Evolutionary conservation across 139 green algal species (phyloP), one percentile per base, ranked within the genome.

Genomic region (Picochlorum sp.): DNA sequence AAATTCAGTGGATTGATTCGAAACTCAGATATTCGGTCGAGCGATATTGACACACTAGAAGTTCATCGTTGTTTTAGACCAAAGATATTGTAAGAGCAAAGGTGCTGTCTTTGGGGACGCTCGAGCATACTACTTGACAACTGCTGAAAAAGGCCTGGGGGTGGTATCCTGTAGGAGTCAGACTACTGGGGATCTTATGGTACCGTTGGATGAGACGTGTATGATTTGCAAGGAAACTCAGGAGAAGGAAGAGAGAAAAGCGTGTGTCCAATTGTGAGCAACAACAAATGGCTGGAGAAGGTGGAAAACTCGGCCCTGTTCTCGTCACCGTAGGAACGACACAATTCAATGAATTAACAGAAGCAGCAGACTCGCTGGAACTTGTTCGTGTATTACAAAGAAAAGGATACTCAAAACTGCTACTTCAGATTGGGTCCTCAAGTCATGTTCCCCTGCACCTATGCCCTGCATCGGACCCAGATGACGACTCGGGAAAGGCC

Each of bases 261-360:
- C 95, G 34, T 20, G 34, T 11, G 7, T 23, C 47, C 28, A 30
- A 5, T 30, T 30, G 28, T 30, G 28, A 30, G 28, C 28, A 21
- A 4, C 44, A 55, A 57, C 34, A 6, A 13, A 56, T 14, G 52
- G 47, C 1, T 8, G 4, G 28, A 30, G 4, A 30, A 30, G 28
- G 28, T 30, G 4, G 28, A 30, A 30, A 30, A 30, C 28, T 30
- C 28, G 28, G 28, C 28, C 10, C 6, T 62, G 86, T 86, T 1
- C 78, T 95, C 26, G 80, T 95, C 14, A 95, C 87, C 2, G 87
- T 95, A 13, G 87, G 87, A 61, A 94, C 83, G 18, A 95, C 87
- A 11, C 84, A 82, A 45, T 95, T 95, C 60, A 87, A 95, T 30
- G 80, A 56, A 0, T 63, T 95, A 15, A 81, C 91, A 49, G 45